A percentile compares a stretch with the other conserved stretches of the same genome.
Conservation (phyloP, 495 filamentous ascomycete genomes). For the Xylaria palmicola region DNA sequence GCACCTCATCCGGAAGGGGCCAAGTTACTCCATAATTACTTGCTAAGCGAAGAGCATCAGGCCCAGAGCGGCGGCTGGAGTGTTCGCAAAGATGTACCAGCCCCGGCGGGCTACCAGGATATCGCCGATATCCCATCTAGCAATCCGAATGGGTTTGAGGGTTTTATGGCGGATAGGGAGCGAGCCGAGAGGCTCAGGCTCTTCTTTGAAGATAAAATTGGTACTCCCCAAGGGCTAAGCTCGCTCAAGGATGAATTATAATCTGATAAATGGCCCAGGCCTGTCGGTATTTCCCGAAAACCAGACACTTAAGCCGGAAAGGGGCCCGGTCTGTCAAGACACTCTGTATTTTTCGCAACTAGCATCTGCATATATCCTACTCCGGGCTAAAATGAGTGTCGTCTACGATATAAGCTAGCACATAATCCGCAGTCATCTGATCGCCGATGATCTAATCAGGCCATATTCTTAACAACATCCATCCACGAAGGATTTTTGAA, state of each 20-base stretch:
- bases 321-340: no score
- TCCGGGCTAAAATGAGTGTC: no score
- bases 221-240: slow-evolving; percentile 29
- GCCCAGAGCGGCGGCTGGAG: background rate
- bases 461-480: no score
- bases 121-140: slow-evolving; percentile 22
- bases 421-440: no score
- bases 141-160: slow-evolving; percentile 29
- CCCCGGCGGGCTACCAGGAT: slow-evolving; percentile 8
- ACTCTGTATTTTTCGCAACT: no score
- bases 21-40: slow-evolving; percentile 34
- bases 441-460: no score
- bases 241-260: slow-evolving; percentile 31
- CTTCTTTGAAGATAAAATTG: slow-evolving; percentile 32
- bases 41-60: slow-evolving; percentile 31
- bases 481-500: no score
- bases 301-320: background rate
- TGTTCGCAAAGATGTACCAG: slow-evolving; percentile 18
- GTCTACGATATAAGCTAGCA: no score
- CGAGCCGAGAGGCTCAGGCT: slow-evolving; percentile 28
- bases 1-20: slow-evolving; percentile 35
- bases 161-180: slow-evolving; percentile 31
- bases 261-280: background rate
- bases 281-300: no score
- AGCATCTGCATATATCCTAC: no score